A percentile compares a stretch with the other conserved stretches of the same genome.
These are phyloP conservation scores for Phaeoacremonium minimum DNA, from an alignment of 2,329 filamentous ascomycete genomes.

Conservation along the genomic window DNA sequence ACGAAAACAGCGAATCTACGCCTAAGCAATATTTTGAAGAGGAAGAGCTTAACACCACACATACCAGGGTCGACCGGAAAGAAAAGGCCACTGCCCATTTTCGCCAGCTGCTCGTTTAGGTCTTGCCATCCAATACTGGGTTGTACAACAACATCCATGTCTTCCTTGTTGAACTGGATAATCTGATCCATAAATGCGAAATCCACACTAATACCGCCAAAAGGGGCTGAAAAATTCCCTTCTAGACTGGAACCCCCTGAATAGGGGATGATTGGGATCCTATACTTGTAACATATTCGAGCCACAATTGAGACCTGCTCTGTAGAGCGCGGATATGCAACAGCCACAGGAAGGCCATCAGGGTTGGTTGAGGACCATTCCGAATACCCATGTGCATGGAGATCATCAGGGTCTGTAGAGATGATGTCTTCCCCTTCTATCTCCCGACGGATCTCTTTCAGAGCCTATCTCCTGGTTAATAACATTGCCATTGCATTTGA, in stretches of 20 bases:
- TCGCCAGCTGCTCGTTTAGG: constrained; percentile 67
- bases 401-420: constrained; percentile 58
- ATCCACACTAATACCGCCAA: constrained; percentile 84
- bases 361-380: constrained; percentile 63
- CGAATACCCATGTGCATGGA: constrained; percentile 61
- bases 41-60: constrained; percentile 15
- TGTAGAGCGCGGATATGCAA: constrained; percentile 59
- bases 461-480: constrained; percentile 34
- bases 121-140: constrained; percentile 91
- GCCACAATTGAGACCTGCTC: constrained; percentile 56
- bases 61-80: constrained; percentile 82
- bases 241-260: constrained; percentile 85
- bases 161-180: constrained; percentile 72
- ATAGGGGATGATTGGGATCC: constrained; percentile 80
- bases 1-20: no score
- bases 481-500: neutral
- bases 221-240: constrained; percentile 84
- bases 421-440: constrained; percentile 50
- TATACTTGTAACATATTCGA: constrained; percentile 71
- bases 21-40: no score
- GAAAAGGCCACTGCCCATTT: constrained; percentile 73
- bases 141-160: constrained; percentile 92
- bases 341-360: constrained; percentile 56
- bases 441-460: constrained; percentile 47
- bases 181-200: constrained; percentile 86